phyloP scores from a whole-genome alignment of 495 filamentous ascomycete genomes.

The Melanomma pulvis-pyrius region DNA sequence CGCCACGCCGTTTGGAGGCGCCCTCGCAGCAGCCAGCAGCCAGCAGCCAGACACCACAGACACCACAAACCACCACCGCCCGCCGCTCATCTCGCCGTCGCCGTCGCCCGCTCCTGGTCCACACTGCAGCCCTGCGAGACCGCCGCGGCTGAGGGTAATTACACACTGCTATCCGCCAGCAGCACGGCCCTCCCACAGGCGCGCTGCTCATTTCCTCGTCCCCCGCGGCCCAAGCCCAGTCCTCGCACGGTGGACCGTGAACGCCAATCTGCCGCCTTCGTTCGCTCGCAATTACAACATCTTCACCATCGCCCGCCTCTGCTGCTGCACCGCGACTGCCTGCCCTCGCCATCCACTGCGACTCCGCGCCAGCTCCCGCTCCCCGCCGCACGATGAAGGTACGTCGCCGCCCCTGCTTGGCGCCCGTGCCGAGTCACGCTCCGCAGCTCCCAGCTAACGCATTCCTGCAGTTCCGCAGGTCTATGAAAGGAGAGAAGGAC shows the following conservation, averaged over 20 bases:
- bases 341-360: background rate
- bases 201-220: slow-evolving; percentile 18
- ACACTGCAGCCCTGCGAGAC: too few relatives aligned
- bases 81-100: too few relatives aligned
- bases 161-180: background rate
- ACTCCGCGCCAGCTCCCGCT: background rate
- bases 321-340: slow-evolving; percentile 11
- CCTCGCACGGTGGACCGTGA: slow-evolving; percentile 13
- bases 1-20: too few relatives aligned
- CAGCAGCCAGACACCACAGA: background rate
- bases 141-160: background rate
- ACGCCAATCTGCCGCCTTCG: background rate
- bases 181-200: slow-evolving; percentile 6
- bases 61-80: too few relatives aligned
- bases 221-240: slow-evolving; percentile 21
- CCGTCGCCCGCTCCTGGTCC: too few relatives aligned
- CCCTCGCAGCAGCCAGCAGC: background rate
- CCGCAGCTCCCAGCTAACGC: slow-evolving; percentile 14
- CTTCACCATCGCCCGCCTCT: background rate
- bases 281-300: background rate
- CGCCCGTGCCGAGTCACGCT: slow-evolving; percentile 16
- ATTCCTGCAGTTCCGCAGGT: slow-evolving; percentile 46
- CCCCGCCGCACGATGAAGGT: slow-evolving; percentile 34
- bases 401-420: slow-evolving; percentile 12
- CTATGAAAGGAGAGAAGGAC: slow-evolving; percentile 47